Evolutionary conservation across 2,329 filamentous ascomycete genomes (phyloP), one percentile per base, ranked within the genome.

Genomic region (Colletotrichum tanaceti): DNA sequence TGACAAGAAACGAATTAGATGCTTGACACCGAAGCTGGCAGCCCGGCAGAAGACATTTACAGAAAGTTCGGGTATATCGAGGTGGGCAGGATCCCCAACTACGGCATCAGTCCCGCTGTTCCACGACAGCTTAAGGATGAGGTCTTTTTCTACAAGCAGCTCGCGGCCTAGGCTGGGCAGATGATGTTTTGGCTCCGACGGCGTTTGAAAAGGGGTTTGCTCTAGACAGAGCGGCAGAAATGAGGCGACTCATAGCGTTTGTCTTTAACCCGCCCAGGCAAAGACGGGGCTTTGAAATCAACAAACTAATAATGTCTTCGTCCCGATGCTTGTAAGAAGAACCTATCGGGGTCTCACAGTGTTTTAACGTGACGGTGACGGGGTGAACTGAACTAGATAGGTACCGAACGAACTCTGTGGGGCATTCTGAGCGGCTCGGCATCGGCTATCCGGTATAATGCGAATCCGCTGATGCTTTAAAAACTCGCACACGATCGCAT

Each of bases 101-200:
- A 85, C 77, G 83, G 80, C 58, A 77, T 84, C 63, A 84, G 80
- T 71, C 85, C 84, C 20, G 79, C 79, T 13, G 67, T 65, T 58
- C 67, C 70, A 35, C 82, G 85, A 32, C 82, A 81, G 52, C 75
- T 86, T 63, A 83, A 81, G 71, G 84, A 84, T 70, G 84, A 83
- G 60, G 82, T 84, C 0, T 87, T 89, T 72, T 87, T 89, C 72
- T 90, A 89, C 76, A 90, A 89, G 77, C 82, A 87, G 65, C 77
- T 90, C 14, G 53, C 57, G 38, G 58, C 43, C 28, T 38, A 52
- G 43, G 20, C 50, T n/a, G 54, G 54, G 6, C 41, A 20, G 13
- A 32, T 20, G 46, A 22, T 20, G 46, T 24, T 46, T 9, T 22
- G 16, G 22, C 35, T 50, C 47, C 35, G 20, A 38, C 28, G 50